These are phyloP conservation scores for Gossypium anomalum DNA, from an alignment of 345 rosid species.

Conservation along the genomic window DNA sequence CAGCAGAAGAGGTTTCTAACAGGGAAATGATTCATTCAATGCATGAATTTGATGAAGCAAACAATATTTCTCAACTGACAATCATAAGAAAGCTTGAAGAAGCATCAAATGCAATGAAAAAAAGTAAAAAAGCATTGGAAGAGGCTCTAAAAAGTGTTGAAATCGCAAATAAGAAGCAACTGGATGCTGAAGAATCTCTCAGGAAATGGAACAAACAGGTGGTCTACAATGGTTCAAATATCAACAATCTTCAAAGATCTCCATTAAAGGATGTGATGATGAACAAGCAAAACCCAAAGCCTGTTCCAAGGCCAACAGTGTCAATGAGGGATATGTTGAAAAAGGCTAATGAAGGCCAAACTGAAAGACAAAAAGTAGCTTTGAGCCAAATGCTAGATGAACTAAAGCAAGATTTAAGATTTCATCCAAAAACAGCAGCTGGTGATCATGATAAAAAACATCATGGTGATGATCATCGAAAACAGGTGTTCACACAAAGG, in stretches of 20 bases:
- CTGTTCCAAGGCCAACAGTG: conserved; percentile 58
- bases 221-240: conserved; percentile 25
- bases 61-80: conserved; percentile 29
- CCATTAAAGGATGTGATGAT: conserved; percentile 30
- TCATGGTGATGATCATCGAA: conserved; percentile 30
- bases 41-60: conserved; percentile 27
- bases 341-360: conserved; percentile 32
- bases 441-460: conserved; percentile 23
- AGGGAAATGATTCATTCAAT: conserved; percentile 24
- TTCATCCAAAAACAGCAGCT: conserved; percentile 32
- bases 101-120: conserved; percentile 67
- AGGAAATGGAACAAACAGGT: conserved; percentile 49
- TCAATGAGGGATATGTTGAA: conserved; percentile 62
- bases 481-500: conserved; percentile 49
- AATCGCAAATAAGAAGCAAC: conserved; percentile 65
- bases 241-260: conserved; percentile 27
- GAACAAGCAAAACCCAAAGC: conserved; percentile 36
- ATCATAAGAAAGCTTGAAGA: conserved; percentile 68
- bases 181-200: conserved; percentile 69
- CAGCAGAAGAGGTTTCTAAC: conserved; percentile 17
- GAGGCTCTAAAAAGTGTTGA: conserved; percentile 68
- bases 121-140: conserved; percentile 65
- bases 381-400: conserved; percentile 85
- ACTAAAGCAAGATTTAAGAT: conserved; percentile 54
- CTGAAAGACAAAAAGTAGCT: conserved; percentile 61